These are phyloP conservation scores for Maudiozyma pseudohumilis DNA, from an alignment of 805 yeast species.

Conservation along the genomic window DNA sequence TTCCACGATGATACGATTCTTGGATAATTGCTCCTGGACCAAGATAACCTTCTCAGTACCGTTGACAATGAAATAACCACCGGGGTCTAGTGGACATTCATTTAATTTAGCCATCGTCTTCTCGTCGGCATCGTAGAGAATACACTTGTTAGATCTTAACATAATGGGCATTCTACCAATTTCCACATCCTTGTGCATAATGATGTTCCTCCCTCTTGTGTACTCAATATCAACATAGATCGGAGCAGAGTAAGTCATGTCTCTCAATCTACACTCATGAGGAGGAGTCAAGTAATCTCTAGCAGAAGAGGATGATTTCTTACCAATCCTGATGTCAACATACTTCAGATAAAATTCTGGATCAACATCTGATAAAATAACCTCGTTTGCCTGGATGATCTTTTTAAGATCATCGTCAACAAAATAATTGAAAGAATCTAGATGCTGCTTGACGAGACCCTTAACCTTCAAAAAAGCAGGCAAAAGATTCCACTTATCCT, in stretches of 20 bases:
- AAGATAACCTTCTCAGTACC: constrained; percentile 97
- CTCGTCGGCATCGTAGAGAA: constrained; percentile 69
- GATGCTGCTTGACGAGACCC: constrained; percentile 93
- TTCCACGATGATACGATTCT: constrained; percentile 95
- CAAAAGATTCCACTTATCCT: constrained; percentile 91
- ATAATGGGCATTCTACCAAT: constrained; percentile 99
- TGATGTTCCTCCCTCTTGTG: constrained; percentile 87
- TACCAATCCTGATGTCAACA: constrained; percentile 86
- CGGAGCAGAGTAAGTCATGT: constrained; percentile 90
- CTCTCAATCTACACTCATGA: constrained; percentile 91
- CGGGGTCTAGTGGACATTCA: constrained; percentile 97
- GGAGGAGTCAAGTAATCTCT: constrained; percentile 70
- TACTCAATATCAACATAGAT: constrained; percentile 95
- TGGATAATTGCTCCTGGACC: constrained; percentile 92
- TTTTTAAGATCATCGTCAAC: constrained; percentile 89
- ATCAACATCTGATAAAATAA: constrained; percentile 86
- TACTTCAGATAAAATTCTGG: constrained; percentile 93
- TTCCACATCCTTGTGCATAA: constrained; percentile 80
- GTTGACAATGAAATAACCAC: constrained; percentile 95
- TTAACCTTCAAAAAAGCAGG: constrained; percentile 95
- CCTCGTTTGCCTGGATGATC: constrained; percentile 83
- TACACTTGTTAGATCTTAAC: constrained; percentile 89
- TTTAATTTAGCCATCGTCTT: constrained; percentile 75
- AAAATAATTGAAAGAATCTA: constrained; percentile 96
- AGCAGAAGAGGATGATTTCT: constrained; percentile 44